phyloP scores from a whole-genome alignment of 805 yeast genomes.

The Metschnikowia colocasiae region DNA sequence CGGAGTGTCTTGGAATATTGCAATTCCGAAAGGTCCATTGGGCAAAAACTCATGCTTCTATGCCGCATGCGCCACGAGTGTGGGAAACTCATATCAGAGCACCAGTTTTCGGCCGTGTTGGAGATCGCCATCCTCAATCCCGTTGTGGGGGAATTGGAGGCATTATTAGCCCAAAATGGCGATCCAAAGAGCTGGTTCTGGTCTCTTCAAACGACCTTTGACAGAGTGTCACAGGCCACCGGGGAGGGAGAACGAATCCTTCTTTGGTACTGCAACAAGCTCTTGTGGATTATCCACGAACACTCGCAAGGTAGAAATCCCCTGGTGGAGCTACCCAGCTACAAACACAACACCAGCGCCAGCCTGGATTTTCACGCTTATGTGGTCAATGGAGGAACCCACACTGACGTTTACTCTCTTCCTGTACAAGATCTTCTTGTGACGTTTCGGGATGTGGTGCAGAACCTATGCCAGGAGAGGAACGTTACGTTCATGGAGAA shows the following conservation, averaged over 20 bases:
- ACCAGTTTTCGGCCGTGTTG: slow-evolving; percentile 22
- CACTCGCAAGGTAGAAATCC: background rate
- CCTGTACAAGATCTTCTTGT: slow-evolving; percentile 42
- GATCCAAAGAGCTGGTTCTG: slow-evolving; percentile 21
- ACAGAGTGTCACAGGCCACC: background rate
- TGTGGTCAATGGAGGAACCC: background rate
- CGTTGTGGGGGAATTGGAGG: slow-evolving; percentile 1
- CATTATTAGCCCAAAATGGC: background rate
- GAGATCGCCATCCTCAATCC: slow-evolving; percentile 39
- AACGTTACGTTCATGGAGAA: slow-evolving; percentile 42
- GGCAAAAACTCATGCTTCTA: background rate
- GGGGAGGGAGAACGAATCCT: slow-evolving; percentile 1
- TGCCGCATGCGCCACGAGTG: background rate
- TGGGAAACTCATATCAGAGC: slow-evolving; percentile 1
- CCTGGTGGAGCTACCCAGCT: slow-evolving; percentile 3
- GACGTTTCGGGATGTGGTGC: slow-evolving; percentile 64
- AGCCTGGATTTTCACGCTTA: background rate
- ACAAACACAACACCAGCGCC: background rate
- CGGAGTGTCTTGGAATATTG: background rate
- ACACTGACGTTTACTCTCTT: slow-evolving; percentile 29
- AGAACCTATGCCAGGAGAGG: slow-evolving; percentile 51
- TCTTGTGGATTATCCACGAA: background rate
- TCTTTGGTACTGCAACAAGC: slow-evolving; percentile 14
- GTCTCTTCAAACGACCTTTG: slow-evolving; percentile 22
- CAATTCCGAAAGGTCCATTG: background rate